Conservation (phyloP, 208 protist genomes). For the Histomonas meleagridis region DNA sequence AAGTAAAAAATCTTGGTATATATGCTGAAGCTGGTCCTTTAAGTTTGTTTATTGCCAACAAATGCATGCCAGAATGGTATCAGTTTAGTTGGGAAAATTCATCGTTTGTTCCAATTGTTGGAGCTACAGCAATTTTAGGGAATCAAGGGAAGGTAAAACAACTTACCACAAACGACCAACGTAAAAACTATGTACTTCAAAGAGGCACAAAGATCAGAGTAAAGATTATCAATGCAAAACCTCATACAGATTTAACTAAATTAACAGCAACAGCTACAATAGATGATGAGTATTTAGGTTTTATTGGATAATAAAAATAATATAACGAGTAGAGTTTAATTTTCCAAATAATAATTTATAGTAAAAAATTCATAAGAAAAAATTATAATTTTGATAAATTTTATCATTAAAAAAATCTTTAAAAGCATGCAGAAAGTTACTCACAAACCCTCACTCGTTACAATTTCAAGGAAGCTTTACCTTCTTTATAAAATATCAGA, state of each 20-base stretch:
- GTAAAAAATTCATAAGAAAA: no score
- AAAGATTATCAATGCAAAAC: neutral
- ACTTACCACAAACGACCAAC: neutral
- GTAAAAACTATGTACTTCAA: neutral
- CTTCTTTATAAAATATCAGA: no score
- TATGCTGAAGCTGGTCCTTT: constrained; percentile 2
- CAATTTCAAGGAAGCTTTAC: no score
- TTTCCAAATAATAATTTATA: no score
- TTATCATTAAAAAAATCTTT: no score
- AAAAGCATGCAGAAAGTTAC: no score
- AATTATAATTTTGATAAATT: no score
- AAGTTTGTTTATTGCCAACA: neutral
- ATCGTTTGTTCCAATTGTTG: no score
- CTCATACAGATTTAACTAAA: neutral
- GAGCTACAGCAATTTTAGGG: no score
- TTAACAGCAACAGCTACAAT: neutral
- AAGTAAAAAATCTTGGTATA: neutral
- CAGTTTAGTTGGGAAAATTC: neutral
- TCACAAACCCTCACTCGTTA: no score
- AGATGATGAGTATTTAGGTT: neutral
- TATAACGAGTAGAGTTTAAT: no score
- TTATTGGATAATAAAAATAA: neutral
- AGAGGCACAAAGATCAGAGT: neutral
- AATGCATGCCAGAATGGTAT: neutral
- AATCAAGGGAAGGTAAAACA: no score